Evolutionary conservation across 202 grass and related monocot species (phyloP).

Genomic region (Zoysia matrella): DNA sequence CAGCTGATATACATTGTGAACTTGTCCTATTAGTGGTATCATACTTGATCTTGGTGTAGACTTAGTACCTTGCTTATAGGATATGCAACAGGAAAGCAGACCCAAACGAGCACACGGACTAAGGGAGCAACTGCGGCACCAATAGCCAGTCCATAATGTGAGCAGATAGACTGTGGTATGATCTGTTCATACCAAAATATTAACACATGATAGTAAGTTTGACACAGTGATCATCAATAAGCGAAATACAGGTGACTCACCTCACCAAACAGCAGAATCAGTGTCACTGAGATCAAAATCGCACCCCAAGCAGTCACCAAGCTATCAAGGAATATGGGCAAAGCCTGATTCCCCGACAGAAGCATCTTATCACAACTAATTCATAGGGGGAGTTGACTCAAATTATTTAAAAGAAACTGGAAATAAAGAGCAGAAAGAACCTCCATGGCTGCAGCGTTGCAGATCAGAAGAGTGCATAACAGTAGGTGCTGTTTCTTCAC

Average conservation of each 20-base stretch:
- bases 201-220: constrained; percentile 22
- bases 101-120: constrained; percentile 83
- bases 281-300: constrained; percentile 89
- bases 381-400: background rate
- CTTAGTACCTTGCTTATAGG: constrained; percentile 88
- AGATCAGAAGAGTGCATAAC: constrained; percentile 93
- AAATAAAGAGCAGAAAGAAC: constrained; percentile 37
- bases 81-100: constrained; percentile 92
- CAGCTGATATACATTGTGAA: constrained; percentile 15
- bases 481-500: constrained; percentile 88
- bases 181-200: constrained; percentile 63
- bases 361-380: constrained; percentile 26
- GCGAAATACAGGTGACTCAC: constrained; percentile 45
- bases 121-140: constrained; percentile 80
- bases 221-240: constrained; percentile 20
- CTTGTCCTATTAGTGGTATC: background rate
- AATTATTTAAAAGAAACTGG: constrained; percentile 2
- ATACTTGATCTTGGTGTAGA: background rate
- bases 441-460: constrained; percentile 94
- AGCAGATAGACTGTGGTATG: constrained; percentile 82
- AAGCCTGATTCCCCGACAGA: constrained; percentile 54
- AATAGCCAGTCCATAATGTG: constrained; percentile 84
- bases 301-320: constrained; percentile 93
- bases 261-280: constrained; percentile 96
- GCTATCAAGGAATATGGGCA: constrained; percentile 97